phyloP scores from a whole-genome alignment of 305 asterid species.

The Solanum aculeatissimum region DNA sequence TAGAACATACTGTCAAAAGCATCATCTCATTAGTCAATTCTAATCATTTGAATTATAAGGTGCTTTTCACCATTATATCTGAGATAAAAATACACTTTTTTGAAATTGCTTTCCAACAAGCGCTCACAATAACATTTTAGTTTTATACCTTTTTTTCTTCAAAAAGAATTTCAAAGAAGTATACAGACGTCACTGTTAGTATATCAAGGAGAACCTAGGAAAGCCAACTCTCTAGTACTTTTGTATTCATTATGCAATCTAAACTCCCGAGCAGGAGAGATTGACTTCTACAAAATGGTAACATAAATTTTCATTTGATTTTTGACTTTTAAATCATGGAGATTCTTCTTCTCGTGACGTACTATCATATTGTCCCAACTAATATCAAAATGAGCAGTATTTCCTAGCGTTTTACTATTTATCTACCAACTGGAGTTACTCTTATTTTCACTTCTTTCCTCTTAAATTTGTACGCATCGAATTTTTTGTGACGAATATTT shows the following conservation, averaged over 20 bases:
- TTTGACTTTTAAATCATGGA: background rate
- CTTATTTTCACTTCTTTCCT: background rate
- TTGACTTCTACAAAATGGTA: background rate
- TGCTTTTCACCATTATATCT: background rate
- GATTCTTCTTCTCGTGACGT: background rate
- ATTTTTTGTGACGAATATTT: no score
- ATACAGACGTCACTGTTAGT: no score
- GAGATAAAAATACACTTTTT: background rate
- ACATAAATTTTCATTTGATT: background rate
- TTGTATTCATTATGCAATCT: no score
- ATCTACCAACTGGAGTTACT: background rate
- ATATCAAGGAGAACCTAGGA: no score
- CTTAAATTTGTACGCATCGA: no score
- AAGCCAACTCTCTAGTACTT: no score
- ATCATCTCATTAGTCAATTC: background rate
- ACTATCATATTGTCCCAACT: background rate
- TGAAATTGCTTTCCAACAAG: background rate
- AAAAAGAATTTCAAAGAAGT: no score
- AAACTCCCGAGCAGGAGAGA: background rate
- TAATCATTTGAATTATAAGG: background rate
- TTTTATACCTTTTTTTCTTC: background rate
- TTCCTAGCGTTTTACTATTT: background rate
- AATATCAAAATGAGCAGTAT: background rate
- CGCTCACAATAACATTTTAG: background rate
- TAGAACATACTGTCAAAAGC: background rate